Base-by-base conservation (phyloP, 441 rosid species). In the Corymbia citriodora region DNA sequence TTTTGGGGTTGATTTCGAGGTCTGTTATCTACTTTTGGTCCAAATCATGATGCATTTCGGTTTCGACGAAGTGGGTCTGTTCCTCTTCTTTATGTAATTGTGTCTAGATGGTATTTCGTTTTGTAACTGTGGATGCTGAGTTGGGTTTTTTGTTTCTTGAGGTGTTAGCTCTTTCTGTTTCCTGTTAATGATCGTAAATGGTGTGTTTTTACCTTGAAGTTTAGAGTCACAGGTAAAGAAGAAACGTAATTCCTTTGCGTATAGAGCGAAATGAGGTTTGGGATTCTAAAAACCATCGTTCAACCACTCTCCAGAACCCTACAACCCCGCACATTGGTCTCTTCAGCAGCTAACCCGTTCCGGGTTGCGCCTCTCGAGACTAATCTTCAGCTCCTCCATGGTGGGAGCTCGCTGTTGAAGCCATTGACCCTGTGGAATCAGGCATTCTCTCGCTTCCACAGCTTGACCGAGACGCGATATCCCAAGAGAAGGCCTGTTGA, bases 401-500 rank as follows among this genome's bases (percentile, higher is more conserved):
- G 90, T 55, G 88, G 59, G 53, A 90, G 93, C 63, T 91, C 88
- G 31, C 90, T 49, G 61, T 91, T 53, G 17, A 29, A 52, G 29
- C 90, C 21, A 33, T 92, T 87, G 50, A 65, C 88, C 48, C 95
- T 94, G 85, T 95, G 96, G 97, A 89, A 90, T 19, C 94, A 94
- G 11, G 17, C 92, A 25, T 90, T 87, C 4, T 91, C 89, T 79
- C 92, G 88, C 45, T 90, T 95, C 17, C 96, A 97, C 90, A 93
- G 95, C 91, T 93, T 97, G 87, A 96, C 97, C 6, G 98, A 97
- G 88, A 88, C 93, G 3, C 95, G 97, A 50, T 95, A 88, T 21
- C 99, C 98, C 8, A 97, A 97, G 94, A 95, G 98, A 91, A 92
- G 98, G 70, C 99, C 99, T 45, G 92, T 95, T 65, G 93, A 95